Evolutionary conservation across 106 monocot species (phyloP).

Genomic region (Xerophyta viscosa): DNA sequence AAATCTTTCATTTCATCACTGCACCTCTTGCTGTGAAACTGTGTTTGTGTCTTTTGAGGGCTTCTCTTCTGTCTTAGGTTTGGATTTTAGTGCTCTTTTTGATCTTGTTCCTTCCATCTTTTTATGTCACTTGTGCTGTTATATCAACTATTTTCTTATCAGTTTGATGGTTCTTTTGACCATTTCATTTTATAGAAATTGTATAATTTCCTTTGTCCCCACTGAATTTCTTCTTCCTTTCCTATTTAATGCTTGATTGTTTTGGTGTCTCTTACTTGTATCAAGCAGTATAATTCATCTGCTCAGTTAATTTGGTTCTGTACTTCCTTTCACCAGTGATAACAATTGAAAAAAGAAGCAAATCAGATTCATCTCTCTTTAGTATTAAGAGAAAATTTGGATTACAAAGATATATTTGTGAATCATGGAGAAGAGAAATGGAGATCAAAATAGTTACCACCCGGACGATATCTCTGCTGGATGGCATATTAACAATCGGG

Average conservation of each 20-base stretch:
- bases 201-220: background rate
- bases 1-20: background rate
- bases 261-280: background rate
- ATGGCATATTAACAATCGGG: conserved; percentile 15
- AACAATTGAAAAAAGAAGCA: conserved; percentile 11
- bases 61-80: background rate
- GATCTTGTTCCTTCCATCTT: background rate
- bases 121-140: background rate
- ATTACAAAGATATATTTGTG: conserved; percentile 35
- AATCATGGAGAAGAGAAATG: conserved; percentile 34
- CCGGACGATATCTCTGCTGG: conserved; percentile 6
- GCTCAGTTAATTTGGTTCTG: too few relatives aligned
- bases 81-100: background rate
- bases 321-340: background rate
- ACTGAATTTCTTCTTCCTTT: background rate
- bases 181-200: background rate
- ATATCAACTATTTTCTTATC: background rate
- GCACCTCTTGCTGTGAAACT: background rate
- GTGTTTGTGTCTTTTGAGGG: background rate
- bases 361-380: too few relatives aligned
- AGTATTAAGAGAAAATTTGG: too few relatives aligned
- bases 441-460: conserved; percentile 15
- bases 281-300: too few relatives aligned
- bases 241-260: background rate
- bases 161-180: background rate